Percentiles rank a stretch among this genome's conserved stretches.
phyloP scores from a whole-genome alignment of 2,329 filamentous ascomycete species.

The Pestalotiopsis sp. region DNA sequence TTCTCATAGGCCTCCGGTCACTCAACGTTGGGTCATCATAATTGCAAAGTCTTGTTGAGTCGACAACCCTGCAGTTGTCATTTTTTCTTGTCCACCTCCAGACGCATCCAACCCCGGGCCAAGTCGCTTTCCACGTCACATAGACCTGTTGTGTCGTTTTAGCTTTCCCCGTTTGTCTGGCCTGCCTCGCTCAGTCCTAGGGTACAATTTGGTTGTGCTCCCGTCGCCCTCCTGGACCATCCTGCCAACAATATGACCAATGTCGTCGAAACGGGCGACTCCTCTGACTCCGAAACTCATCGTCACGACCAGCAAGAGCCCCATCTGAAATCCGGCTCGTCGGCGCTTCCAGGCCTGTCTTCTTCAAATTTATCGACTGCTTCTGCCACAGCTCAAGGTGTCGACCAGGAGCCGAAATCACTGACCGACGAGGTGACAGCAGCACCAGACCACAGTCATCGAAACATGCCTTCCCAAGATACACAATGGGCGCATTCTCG shows the following conservation, averaged over 20 bases:
- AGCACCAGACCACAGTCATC: slow-evolving; percentile 9
- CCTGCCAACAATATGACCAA: slow-evolving; percentile 5
- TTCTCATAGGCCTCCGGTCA: background rate
- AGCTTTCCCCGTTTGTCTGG: slow-evolving; percentile 4
- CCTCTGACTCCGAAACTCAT: background rate
- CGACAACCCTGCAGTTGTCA: background rate
- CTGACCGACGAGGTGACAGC: background rate
- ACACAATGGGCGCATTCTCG: background rate
- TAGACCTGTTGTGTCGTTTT: background rate
- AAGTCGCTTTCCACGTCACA: background rate
- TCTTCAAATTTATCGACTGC: background rate
- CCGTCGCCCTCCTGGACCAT: background rate
- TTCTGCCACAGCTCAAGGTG: background rate
- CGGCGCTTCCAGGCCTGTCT: background rate
- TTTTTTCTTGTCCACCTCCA: background rate
- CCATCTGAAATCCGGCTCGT: background rate
- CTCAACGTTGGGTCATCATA: background rate
- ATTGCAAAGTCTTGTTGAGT: background rate
- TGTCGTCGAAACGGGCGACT: background rate
- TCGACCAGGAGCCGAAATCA: background rate
- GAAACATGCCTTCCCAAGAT: slow-evolving; percentile 1
- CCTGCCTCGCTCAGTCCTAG: background rate
- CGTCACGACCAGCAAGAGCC: background rate
- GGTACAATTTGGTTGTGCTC: background rate
- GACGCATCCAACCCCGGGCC: background rate